Evolutionary conservation across 2,329 filamentous ascomycete genomes (phyloP), one percentile per base, ranked within the genome.

Genomic region (Sporothrix brunneoviolacea): DNA sequence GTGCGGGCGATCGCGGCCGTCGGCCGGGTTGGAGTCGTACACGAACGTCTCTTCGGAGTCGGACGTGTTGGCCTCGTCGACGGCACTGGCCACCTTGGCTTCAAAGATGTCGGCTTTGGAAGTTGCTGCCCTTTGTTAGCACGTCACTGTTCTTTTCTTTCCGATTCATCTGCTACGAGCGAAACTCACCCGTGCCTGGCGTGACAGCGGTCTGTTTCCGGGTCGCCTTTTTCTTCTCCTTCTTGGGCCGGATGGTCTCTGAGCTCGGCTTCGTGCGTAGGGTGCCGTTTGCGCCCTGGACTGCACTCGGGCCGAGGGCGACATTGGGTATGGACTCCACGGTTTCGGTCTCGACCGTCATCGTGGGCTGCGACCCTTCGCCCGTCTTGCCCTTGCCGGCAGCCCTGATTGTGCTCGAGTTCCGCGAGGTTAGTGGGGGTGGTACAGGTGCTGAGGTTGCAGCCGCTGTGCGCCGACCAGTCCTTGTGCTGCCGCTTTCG

Each of bases 21-120:
- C 82, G 46, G 88, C 87, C 9, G 91, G 93, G 62, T 98, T 98
- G 22, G 93, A 97, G 67, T 98, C 93, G 69, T 98, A 98, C 15
- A 98, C 93, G 67, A 97, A 98, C 0, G 93, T 97, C 68, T 97
- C 93, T 62, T 96, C 93, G 1, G 91, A 97, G 65, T 98, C 93
- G 7, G 91, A 96, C 12, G 91, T 95, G 66, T 96, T 88, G 39
- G 89, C 90, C 66, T 97, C 91, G 64, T 97, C 91, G 47, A 98
- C 90, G 8, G 91, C 91, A 65, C 84, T 96, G 45, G 91, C 91
- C 58, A 98, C 90, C 64, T 95, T 95, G 59, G 91, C 90, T 71
- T 97, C 93, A 65, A 98, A 98, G 46, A 97, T 90, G 68, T 98
- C 93, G 64, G 93, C 91, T 72, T 97, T 97, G 54, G 91, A 95